Base-by-base conservation (phyloP, 2,329 filamentous ascomycete genomes). In the Microcera coccophila region DNA sequence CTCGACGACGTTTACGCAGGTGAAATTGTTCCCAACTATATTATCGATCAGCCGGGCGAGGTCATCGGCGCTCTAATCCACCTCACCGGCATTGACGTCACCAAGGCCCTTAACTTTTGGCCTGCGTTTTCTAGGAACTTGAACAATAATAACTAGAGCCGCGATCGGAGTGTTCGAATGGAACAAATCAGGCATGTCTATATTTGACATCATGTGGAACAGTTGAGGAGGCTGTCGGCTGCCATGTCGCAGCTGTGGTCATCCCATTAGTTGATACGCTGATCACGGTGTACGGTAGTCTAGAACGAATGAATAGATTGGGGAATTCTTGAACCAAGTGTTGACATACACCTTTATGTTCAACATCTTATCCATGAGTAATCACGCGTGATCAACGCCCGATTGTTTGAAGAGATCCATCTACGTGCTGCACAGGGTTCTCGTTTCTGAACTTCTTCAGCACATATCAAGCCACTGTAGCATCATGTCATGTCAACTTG, bases 81-180 rank as follows among this genome's bases (percentile, higher is more conserved):
- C 35, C 33, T 33, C 35, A 15, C 38, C 14, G 16, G 14, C 15
- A 34, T 38, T n/a, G 41, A 43, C 22, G 35, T 38, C 10, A 43
- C 34, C 19, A 22, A 41, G 22, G 20, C 28, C 7, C 29, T 40
- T 8, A 15, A 32, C 29, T 32, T 16, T n/a, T 32, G 29, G 29
- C 29, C 29, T n/a, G 12, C 14, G 24, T 9, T 28, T 28, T 9
- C 24, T 14, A 28, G 24, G 14, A 14, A 28, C 24, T 28, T 28
- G 24, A 28, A 14, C 24, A 28, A 9, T 14, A 28, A 28, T 9
- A 14, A 28, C 14, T 9, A 9, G 24, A 28, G 9, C 9, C 14
- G 14, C 9, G 24, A 28, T 14, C 14, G 24, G 14, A 14, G 24
- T 28, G 9, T 28, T 28, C 9, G 24, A n/a, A n/a, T n/a, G 9